Conservation (phyloP, 2,329 filamentous ascomycete species). For the Coniochaeta pulveracea region DNA sequence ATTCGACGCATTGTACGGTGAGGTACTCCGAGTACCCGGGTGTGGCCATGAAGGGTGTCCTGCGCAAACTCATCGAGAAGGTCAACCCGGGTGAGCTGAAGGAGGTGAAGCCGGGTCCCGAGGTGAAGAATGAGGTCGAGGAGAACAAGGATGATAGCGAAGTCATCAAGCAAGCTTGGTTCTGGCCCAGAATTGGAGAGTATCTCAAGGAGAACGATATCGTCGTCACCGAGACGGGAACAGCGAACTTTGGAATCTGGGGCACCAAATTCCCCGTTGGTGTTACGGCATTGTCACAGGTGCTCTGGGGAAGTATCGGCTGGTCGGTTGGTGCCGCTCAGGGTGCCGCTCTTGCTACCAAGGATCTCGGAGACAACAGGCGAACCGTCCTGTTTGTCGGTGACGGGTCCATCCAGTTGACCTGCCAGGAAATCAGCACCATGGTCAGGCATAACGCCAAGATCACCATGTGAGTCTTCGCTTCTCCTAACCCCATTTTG, state of each 20-base stretch:
- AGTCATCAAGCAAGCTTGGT: conserved; percentile 56
- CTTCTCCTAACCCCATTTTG: background rate
- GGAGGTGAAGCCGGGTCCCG: conserved; percentile 40
- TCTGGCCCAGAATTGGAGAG: conserved; percentile 67
- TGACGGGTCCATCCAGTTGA: conserved; percentile 79
- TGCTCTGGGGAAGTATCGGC: conserved; percentile 59
- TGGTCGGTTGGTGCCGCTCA: conserved; percentile 49
- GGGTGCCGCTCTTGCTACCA: conserved; percentile 62
- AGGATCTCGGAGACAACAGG: conserved; percentile 46
- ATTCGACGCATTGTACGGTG: conserved; percentile 62
- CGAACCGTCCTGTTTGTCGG: conserved; percentile 81
- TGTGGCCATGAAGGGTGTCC: conserved; percentile 66
- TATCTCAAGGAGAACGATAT: conserved; percentile 63
- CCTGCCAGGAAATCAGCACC: conserved; percentile 72
- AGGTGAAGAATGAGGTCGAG: conserved; percentile 38
- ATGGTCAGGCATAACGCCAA: conserved; percentile 67
- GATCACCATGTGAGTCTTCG: conserved; percentile 56
- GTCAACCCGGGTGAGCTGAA: conserved; percentile 47
- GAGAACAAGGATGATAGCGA: conserved; percentile 25
- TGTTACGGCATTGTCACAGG: conserved; percentile 74
- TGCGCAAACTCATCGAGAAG: conserved; percentile 56
- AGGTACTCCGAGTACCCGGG: conserved; percentile 70
- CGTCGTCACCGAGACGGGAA: conserved; percentile 79
- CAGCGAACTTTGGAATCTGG: conserved; percentile 80
- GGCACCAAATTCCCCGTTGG: conserved; percentile 67